Evolutionary conservation across 768 basidiomycete species (phyloP), one percentile per base, ranked within the genome.

Genomic region (Pleurotus djamor): DNA sequence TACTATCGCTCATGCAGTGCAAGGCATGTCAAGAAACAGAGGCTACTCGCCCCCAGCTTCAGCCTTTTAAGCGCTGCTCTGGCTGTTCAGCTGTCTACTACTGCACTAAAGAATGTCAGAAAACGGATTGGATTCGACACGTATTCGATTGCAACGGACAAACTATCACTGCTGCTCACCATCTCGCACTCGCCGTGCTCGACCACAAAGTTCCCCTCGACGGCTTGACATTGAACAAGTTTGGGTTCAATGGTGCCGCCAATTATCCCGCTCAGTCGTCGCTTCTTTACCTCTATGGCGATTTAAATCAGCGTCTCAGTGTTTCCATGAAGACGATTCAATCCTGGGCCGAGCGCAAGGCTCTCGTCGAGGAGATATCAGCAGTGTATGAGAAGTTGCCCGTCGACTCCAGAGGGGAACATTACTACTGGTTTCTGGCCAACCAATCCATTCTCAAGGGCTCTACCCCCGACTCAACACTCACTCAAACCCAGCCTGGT

Each of bases 61-160:
- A 38, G 37, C 21, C 52, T 10, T 43, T 41, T 16, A 55, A 32
- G 50, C 52, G 56, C 49, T 73, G 72, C 49, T 13, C 65, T 28
- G 69, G 64, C 5, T 72, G 70, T 58, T 57, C 57, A 16, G 63
- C 61, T 17, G 66, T 59, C 5, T 72, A 71, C 71, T 76, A 76
- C 52, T 78, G 75, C 66, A 67, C 64, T 49, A 14, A 52, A 38
- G 12, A 58, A 17, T 75, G 73, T 52, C 76, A 78, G 59, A 61
- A 59, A 35, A 17, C 33, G 0, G 36, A 69, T 41, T 76, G 75
- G 74, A 41, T 60, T 3, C 9, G 32, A 6, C 76, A 76, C 54
- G 70, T 74, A 10, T 72, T 76, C 52, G 59, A 73, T 14, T 76
- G 74, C 63, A 66, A 69, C 17, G 52, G 49, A 6, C 38, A 62